phyloP scores from a whole-genome alignment of 73 alveolate species.

The Blepharisma stoltei region DNA sequence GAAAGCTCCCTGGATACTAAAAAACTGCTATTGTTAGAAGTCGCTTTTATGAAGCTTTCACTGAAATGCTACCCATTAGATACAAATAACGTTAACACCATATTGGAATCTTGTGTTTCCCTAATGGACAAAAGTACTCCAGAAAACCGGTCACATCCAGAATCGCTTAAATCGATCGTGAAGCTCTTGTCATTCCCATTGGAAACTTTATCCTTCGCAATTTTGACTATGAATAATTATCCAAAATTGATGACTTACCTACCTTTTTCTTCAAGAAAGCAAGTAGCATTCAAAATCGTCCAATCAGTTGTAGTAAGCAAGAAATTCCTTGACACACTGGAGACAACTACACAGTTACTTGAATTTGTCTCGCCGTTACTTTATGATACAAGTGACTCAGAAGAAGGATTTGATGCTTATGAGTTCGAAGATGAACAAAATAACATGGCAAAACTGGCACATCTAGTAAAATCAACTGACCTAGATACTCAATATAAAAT shows the following conservation, averaged over 20 bases:
- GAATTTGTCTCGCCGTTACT: constrained; percentile 81
- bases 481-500: constrained; percentile 27
- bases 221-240: constrained; percentile 76
- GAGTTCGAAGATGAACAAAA: constrained; percentile 48
- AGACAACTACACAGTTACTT: constrained; percentile 71
- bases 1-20: constrained; percentile 21
- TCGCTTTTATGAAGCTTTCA: constrained; percentile 85
- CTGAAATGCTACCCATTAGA: constrained; percentile 83
- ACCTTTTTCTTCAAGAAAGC: constrained; percentile 64
- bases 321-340: constrained; percentile 48
- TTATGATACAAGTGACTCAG: constrained; percentile 61
- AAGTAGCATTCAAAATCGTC: constrained; percentile 76
- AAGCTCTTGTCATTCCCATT: constrained; percentile 87
- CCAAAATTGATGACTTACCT: constrained; percentile 80
- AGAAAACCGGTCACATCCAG: constrained; percentile 47
- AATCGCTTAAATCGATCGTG: constrained; percentile 76
- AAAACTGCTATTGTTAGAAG: constrained; percentile 81
- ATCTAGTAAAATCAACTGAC: constrained; percentile 29
- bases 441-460: constrained; percentile 36
- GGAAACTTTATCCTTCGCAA: constrained; percentile 75
- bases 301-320: constrained; percentile 62
- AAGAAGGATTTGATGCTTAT: constrained; percentile 56
- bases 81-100: constrained; percentile 67
- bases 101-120: constrained; percentile 67
- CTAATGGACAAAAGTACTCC: constrained; percentile 56